Evolutionary conservation across 2,329 filamentous ascomycete species (phyloP).

Genomic region (Bipolaris cookei): DNA sequence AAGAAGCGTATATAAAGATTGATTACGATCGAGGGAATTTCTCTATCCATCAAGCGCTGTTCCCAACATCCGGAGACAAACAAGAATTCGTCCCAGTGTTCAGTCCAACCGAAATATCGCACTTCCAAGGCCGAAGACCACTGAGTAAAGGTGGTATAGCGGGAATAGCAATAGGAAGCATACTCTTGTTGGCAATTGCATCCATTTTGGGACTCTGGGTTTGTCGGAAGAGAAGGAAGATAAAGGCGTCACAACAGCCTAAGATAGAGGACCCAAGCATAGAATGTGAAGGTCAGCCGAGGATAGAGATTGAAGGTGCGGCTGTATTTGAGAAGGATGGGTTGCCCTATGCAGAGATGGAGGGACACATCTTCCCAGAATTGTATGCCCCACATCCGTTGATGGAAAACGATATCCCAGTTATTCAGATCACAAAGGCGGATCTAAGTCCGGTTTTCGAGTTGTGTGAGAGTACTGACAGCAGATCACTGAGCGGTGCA

Average conservation of each 20-base stretch:
- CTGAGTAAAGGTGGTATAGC: background rate
- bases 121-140: no score
- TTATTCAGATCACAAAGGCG: background rate
- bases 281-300: conserved; percentile 10
- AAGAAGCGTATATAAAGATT: conserved; percentile 63
- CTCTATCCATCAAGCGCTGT: conserved; percentile 12
- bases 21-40: conserved; percentile 54
- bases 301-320: conserved; percentile 12
- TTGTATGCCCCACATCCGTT: background rate
- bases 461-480: background rate
- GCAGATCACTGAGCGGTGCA: background rate
- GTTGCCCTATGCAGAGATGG: conserved; percentile 14
- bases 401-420: background rate
- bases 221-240: background rate
- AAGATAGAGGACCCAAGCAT: background rate
- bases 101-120: background rate
- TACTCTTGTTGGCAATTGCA: background rate
- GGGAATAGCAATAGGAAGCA: background rate
- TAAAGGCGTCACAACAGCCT: background rate
- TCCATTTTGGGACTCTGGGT: background rate
- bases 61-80: background rate
- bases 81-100: background rate
- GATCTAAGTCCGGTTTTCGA: background rate
- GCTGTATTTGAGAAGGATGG: conserved; percentile 15
- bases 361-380: conserved; percentile 9